These are phyloP conservation scores for Climacium dendroides DNA, from an alignment of 225 moss, liverwort and hornwort species.

Conservation along the genomic window DNA sequence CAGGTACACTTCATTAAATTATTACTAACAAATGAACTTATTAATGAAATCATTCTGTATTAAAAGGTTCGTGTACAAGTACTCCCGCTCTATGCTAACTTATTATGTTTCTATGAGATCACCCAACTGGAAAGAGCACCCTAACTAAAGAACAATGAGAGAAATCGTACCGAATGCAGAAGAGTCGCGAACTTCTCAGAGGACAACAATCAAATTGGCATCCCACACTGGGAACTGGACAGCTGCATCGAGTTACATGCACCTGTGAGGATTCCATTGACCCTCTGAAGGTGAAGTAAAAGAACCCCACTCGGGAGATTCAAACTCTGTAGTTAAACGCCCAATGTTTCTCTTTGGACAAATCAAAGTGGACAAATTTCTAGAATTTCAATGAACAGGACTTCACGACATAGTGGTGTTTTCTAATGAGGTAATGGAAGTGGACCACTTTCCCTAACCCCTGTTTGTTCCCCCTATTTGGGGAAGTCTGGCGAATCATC, in stretches of 20 bases:
- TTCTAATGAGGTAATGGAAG: constrained; percentile 22
- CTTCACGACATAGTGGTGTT: constrained; percentile 19
- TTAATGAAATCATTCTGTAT: neutral
- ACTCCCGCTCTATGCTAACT: neutral
- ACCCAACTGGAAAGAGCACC: neutral
- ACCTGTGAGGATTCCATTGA: constrained; percentile 1
- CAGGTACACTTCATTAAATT: neutral
- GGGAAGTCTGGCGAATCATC: constrained; percentile 7
- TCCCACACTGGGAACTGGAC: constrained; percentile 38
- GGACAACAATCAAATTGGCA: constrained; percentile 24
- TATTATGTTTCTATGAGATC: neutral
- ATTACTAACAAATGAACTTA: neutral
- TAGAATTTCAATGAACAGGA: constrained; percentile 34
- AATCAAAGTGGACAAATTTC: constrained; percentile 32
- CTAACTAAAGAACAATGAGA: neutral
- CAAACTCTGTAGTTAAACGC: constrained; percentile 11
- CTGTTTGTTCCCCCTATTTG: neutral
- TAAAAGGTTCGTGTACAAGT: neutral
- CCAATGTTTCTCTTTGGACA: constrained; percentile 18
- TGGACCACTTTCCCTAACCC: constrained; percentile 13
- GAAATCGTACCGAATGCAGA: constrained; percentile 3
- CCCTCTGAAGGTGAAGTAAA: neutral
- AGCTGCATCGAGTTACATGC: constrained; percentile 18
- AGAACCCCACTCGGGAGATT: constrained; percentile 3
- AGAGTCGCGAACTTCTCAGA: constrained; percentile 29